Evolutionary conservation across 345 rosid species (phyloP).

Genomic region (Euphorbia peplus): DNA sequence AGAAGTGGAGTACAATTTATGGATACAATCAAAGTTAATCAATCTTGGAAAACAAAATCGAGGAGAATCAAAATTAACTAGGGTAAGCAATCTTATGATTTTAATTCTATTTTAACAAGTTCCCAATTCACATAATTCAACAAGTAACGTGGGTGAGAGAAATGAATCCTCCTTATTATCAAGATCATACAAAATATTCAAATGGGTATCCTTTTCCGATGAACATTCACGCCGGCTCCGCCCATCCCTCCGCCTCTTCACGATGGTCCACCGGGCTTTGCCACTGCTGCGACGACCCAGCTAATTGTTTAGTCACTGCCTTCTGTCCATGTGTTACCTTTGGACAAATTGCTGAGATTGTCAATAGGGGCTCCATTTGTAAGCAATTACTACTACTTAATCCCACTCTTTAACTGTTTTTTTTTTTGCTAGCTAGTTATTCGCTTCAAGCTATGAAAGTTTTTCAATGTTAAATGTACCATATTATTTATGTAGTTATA

Average conservation of each 20-base stretch:
- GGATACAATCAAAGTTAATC: too few relatives aligned
- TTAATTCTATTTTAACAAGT: conserved; percentile 2
- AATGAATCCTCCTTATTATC: conserved; percentile 32
- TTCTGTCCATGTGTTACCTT: conserved; percentile 49
- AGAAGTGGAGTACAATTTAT: too few relatives aligned
- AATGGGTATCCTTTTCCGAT: conserved; percentile 24
- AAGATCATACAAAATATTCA: conserved; percentile 28
- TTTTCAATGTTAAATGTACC: too few relatives aligned
- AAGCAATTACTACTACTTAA: conserved; percentile 15
- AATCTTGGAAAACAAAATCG: conserved; percentile 13
- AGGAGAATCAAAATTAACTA: not conserved
- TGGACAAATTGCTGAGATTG: conserved; percentile 46
- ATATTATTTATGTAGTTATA: too few relatives aligned
- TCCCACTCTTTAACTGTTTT: not conserved
- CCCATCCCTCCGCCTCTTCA: conserved; percentile 14
- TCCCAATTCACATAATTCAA: conserved; percentile 1
- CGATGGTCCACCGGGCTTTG: conserved; percentile 51
- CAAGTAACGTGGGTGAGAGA: not conserved
- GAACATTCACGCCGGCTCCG: conserved; percentile 25
- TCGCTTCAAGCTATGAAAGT: too few relatives aligned
- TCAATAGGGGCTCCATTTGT: conserved; percentile 39
- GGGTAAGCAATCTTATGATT: not conserved
- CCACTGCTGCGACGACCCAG: conserved; percentile 47
- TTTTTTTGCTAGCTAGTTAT: too few relatives aligned
- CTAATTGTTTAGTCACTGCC: conserved; percentile 39